Conservation (phyloP, 768 basidiomycete genomes). For the Boletus rubescentipes region DNA sequence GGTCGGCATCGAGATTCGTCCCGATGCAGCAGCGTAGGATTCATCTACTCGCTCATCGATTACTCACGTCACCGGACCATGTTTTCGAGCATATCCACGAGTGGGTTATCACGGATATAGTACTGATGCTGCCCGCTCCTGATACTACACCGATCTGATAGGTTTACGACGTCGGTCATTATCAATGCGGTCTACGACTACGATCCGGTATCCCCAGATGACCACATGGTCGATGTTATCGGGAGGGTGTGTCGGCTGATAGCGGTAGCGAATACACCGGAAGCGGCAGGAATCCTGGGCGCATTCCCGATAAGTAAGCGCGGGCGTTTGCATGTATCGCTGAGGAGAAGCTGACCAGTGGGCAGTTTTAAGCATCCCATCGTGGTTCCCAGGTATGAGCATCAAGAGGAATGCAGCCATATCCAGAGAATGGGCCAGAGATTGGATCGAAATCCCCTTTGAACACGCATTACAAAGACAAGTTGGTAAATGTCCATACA, state of each 20-base stretch:
- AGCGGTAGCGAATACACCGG: background rate
- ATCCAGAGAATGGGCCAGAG: constrained; percentile 2
- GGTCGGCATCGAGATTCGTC: constrained; percentile 12
- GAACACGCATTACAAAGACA: constrained; percentile 26
- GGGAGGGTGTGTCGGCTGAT: constrained; percentile 8
- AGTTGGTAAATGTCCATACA: constrained; percentile 14
- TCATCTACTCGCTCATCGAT: constrained; percentile 1
- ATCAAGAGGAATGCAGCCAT: constrained; percentile 13
- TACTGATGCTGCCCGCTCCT: background rate
- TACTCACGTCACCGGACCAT: constrained; percentile 9
- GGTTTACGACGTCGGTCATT: constrained; percentile 28
- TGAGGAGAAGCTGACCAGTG: background rate
- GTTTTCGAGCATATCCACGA: constrained; percentile 10
- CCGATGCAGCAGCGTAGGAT: constrained; percentile 15
- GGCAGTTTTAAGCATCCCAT: constrained; percentile 16
- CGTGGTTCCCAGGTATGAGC: constrained; percentile 20
- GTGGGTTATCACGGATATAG: constrained; percentile 16
- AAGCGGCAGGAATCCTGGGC: constrained; percentile 10
- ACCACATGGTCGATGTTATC: constrained; percentile 13
- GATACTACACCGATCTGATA: background rate
- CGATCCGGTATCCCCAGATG: constrained; percentile 14
- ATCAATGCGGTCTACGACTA: constrained; percentile 18
- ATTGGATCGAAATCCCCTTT: constrained; percentile 27
- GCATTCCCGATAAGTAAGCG: constrained; percentile 17
- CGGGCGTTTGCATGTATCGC: background rate